Percentiles rank a stretch among this genome's conserved stretches.
Evolutionary conservation across 2,329 filamentous ascomycete species (phyloP).

Genomic region (Aureobasidium sp.): DNA sequence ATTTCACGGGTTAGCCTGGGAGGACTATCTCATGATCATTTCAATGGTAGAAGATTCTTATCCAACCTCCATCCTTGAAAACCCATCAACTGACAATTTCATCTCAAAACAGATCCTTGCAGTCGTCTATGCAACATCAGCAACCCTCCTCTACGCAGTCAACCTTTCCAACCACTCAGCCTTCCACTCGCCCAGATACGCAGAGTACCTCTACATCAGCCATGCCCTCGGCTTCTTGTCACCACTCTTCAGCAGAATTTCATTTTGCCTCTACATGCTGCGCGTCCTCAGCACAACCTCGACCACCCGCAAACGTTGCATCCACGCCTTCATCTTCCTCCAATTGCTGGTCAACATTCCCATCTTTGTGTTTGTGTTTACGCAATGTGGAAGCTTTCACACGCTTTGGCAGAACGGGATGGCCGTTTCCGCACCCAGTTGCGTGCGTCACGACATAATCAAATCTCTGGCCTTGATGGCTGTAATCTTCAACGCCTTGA

Average conservation of each 20-base stretch:
- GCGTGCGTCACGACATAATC: neutral
- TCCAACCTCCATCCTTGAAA: too few species aligned
- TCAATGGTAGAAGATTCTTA: neutral
- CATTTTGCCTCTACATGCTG: constrained; percentile 11
- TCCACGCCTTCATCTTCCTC: neutral
- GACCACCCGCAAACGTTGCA: neutral
- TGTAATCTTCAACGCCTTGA: neutral
- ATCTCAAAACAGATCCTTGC: neutral
- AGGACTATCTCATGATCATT: constrained; percentile 8
- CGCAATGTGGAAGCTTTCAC: constrained; percentile 4
- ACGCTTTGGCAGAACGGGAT: neutral
- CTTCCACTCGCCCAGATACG: neutral
- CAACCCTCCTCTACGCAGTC: neutral
- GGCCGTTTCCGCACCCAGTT: neutral
- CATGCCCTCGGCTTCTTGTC: constrained; percentile 7
- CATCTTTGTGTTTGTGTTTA: neutral
- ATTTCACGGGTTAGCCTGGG: constrained; percentile 1
- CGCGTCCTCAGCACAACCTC: constrained; percentile 1
- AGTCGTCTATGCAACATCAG: neutral
- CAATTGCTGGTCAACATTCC: constrained; percentile 6
- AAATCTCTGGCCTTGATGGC: neutral
- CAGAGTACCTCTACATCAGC: constrained; percentile 1
- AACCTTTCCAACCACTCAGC: neutral
- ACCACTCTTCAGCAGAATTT: constrained; percentile 2
- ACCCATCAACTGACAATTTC: neutral